Evolutionary conservation across 805 yeast species (phyloP).

Genomic region (Lachancea waltii): DNA sequence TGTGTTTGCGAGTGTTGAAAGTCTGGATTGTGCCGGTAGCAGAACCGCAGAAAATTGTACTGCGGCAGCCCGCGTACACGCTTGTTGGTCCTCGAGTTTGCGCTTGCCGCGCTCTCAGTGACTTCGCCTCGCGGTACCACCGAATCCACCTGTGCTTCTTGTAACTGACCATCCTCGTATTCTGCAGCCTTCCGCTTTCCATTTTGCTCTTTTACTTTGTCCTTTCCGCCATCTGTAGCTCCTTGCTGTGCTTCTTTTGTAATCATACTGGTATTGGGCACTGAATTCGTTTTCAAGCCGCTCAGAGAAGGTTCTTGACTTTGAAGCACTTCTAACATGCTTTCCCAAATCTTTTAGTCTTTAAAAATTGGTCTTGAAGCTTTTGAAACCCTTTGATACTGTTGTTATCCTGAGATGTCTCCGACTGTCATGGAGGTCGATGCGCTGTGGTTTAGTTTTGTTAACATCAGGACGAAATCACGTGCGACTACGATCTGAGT

Average conservation of each 20-base stretch:
- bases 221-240: background rate
- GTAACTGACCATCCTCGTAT: background rate
- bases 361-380: background rate
- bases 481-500: no score
- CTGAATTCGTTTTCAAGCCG: background rate
- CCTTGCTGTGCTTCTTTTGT: background rate
- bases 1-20: constrained; percentile 44
- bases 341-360: background rate
- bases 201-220: background rate
- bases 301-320: background rate
- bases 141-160: background rate
- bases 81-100: background rate
- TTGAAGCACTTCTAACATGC: background rate
- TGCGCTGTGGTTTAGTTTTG: background rate
- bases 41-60: constrained; percentile 60
- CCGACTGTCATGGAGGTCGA: background rate
- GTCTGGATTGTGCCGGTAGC: constrained; percentile 93
- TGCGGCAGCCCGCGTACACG: constrained; percentile 18
- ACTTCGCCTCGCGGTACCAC: no score
- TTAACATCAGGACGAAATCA: no score
- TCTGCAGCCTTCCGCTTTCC: background rate
- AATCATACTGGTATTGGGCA: background rate
- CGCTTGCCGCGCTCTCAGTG: no score
- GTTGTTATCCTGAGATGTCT: no score
- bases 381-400: background rate